A percentile compares a stretch with the other conserved stretches of the same genome.
Conservation (phyloP, 2,329 filamentous ascomycete species). For the Microdochium paspali region DNA sequence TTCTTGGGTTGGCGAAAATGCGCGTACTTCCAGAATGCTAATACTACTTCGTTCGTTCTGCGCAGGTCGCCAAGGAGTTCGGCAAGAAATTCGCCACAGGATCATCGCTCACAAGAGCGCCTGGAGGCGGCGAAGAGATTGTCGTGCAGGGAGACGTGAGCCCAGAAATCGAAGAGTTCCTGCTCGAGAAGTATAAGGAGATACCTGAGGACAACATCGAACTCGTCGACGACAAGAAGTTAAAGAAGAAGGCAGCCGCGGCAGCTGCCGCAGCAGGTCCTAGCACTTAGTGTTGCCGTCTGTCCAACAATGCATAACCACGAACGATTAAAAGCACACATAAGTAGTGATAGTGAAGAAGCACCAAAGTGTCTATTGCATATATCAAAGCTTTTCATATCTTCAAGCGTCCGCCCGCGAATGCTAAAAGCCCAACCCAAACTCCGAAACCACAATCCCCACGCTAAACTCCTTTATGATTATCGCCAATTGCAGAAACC, state of each 20-base stretch:
- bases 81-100: conserved; percentile 99
- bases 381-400: background rate
- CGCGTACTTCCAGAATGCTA: background rate
- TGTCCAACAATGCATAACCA: background rate
- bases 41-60: background rate
- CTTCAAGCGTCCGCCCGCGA: background rate
- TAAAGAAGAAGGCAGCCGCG: conserved; percentile 48
- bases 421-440: background rate
- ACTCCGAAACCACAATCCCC: background rate
- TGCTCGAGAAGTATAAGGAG: conserved; percentile 79
- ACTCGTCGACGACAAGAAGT: conserved; percentile 90
- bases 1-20: too few species aligned
- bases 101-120: conserved; percentile 80
- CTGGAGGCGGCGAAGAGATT: conserved; percentile 86
- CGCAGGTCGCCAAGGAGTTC: conserved; percentile 75
- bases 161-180: conserved; percentile 86
- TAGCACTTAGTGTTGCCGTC: background rate
- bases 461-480: background rate
- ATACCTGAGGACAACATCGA: conserved; percentile 95
- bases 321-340: background rate
- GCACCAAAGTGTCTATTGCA: background rate
- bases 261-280: background rate
- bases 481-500: background rate
- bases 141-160: conserved; percentile 96
- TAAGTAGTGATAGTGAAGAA: background rate